Conservation (phyloP, 1,284 basidiomycete species). For the Cutaneotrichosporon sp. region DNA sequence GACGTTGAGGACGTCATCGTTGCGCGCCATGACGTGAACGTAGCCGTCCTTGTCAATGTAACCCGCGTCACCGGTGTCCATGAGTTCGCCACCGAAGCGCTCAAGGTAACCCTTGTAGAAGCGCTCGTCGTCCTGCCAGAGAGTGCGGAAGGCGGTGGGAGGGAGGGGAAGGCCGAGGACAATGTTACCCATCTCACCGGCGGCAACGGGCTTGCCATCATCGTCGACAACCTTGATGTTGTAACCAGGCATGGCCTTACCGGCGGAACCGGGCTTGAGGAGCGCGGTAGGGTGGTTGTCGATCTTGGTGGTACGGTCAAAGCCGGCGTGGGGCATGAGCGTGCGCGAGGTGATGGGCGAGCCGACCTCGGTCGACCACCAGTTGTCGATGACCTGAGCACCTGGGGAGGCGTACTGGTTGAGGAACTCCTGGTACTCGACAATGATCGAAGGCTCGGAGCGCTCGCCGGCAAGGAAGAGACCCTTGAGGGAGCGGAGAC, state of each 20-base stretch:
- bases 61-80: conserved; percentile 93
- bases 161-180: conserved; percentile 82
- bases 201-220: conserved; percentile 22
- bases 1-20: conserved; percentile 68
- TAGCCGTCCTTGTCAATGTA: conserved; percentile 89
- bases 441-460: conserved; percentile 27
- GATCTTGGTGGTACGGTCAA: conserved; percentile 55
- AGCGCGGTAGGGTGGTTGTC: conserved; percentile 16
- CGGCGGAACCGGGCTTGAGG: conserved; percentile 26
- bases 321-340: conserved; percentile 63
- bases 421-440: conserved; percentile 27
- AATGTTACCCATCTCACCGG: conserved; percentile 28
- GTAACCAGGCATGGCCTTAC: conserved; percentile 29
- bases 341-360: conserved; percentile 53
- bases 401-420: conserved; percentile 23
- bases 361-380: conserved; percentile 94
- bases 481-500: conserved; percentile 22
- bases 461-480: conserved; percentile 30
- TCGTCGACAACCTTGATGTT: conserved; percentile 29
- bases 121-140: conserved; percentile 75
- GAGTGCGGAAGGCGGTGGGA: conserved; percentile 65
- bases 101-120: conserved; percentile 89
- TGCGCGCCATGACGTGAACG: conserved; percentile 92
- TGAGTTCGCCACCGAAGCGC: conserved; percentile 38
- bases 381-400: conserved; percentile 76